Evolutionary conservation across 371 early-diverging fungal species (phyloP), one percentile per base, ranked within the genome.

Genomic region (Syncephalastrum monosporum): DNA sequence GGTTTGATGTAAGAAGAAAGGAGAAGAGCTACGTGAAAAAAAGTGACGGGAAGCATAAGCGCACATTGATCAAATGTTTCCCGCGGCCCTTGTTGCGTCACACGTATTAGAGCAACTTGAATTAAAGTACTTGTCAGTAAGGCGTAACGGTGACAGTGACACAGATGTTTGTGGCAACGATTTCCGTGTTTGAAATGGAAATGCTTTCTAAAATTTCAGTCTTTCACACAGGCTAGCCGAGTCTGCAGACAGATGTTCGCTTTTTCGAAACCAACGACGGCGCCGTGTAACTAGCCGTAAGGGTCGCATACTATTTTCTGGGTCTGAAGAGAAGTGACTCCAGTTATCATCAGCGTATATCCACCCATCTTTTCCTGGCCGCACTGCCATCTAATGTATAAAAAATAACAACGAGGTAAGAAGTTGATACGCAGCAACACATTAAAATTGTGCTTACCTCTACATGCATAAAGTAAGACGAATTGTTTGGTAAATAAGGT

Each of bases 341-440:
- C 69, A 68, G 47, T 59, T 38, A 1, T 58, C 42, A 58, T 68
- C 65, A 12, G 62, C 64, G 33, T 68, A 68, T 15, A 68, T 33
- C 69, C 69, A 68, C 16, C 69, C 69, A 0, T 56, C 63, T 50
- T 68, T 57, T 47, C 61, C 62, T 4, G 62, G 59, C 3, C 55
- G 52, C 12, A 68, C 69, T 4, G 45, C 19, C 3, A 57, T 6
- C 63, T 63, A 29, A 29, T 12, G 19, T 19, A 19, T 25, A 19
- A 17, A 27, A 27, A 3, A 27, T 7, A 27, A 17, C 8, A 14
- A 43, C 24, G 16, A n/a, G 38, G 27, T 46, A 12, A 47, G 38
- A 17, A 29, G 0, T 6, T 17, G 16, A 24, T 53, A 14, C 15
- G 21, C 29, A 38, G 14, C 19, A 21, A 12, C 17, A 27, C 38